Base-by-base conservation (phyloP, 441 rosid species). In the Eutrema salsugineum region DNA sequence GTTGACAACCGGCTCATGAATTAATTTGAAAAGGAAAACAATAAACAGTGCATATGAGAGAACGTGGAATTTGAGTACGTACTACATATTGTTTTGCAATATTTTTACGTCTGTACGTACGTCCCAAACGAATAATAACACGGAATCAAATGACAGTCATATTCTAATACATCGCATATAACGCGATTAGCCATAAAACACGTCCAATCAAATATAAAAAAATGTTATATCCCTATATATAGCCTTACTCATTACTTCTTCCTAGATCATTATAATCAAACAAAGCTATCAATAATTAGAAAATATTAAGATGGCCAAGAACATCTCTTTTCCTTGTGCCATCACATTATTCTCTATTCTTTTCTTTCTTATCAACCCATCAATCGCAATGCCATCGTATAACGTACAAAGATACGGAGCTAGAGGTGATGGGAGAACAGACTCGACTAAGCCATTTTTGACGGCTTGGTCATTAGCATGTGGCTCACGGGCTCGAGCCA, bases 381-480 rank as follows among this genome's bases (percentile, higher is more conserved):
- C 77, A 10, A 61, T 35, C n/a, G 81, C 80, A 60, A 66, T 40
- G 56, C 42, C 42, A 14, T 76, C 83, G 3, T 81, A 58, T 48
- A 85, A 79, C 20, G 90, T 88, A 19, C 57, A 71, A 15, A 82
- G 53, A 22, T 86, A 72, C 12, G 91, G 94, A 3, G 91, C 91
- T 3, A 82, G 80, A 63, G 78, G 80, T 0, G 85, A 85, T 16
- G 89, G 87, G 8, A 51, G 61, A 44, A 67, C 85, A 2, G 88
- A 88, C 73, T 70, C 89, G 1, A 81, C 88, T n/a, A 17, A 58
- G 5, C 66, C 88, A 4, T 87, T 88, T 68, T 62, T 70, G 6
- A 56, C 33, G 49, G 86, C 94, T 3, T 88, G 94, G 94, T 48
- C 63, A 0, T 42, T 57, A 2, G 91, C 87, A 1, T 88, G 91